Conservation (phyloP, 2,329 filamentous ascomycete genomes). For the Laburnicola sp. region DNA sequence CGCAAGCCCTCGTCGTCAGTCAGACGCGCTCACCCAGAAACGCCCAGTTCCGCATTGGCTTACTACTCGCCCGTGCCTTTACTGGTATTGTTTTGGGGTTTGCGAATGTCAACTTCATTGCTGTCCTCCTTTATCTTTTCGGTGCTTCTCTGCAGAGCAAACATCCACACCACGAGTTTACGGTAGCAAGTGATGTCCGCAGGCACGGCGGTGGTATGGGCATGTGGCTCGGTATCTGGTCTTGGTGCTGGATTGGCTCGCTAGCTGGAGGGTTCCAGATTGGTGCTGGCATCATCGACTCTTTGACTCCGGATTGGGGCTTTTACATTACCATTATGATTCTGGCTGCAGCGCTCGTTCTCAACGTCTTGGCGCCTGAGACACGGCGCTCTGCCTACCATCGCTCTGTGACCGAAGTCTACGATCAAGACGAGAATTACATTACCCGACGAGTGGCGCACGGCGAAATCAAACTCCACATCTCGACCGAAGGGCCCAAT, state of each 20-base stretch:
- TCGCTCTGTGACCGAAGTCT: conserved; percentile 65
- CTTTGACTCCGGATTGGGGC: conserved; percentile 68
- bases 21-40: conserved; percentile 60
- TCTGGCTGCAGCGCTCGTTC: conserved; percentile 64
- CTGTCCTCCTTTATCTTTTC: conserved; percentile 73
- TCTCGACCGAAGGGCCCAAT: conserved; percentile 69
- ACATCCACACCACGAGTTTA: conserved; percentile 72
- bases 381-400: conserved; percentile 70
- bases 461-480: conserved; percentile 77
- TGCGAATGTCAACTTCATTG: conserved; percentile 75
- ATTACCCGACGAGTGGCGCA: conserved; percentile 62
- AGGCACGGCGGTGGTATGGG: conserved; percentile 78
- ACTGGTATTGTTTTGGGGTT: conserved; percentile 74
- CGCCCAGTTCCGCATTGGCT: conserved; percentile 59
- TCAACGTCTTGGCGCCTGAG: conserved; percentile 74
- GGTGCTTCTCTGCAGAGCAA: conserved; percentile 74
- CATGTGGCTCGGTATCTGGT: conserved; percentile 67
- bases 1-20: conserved; percentile 70
- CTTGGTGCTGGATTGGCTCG: conserved; percentile 75
- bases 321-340: conserved; percentile 74
- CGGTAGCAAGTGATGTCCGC: conserved; percentile 68
- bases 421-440: conserved; percentile 51
- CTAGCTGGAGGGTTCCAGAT: conserved; percentile 72
- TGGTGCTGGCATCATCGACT: conserved; percentile 69
- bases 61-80: conserved; percentile 65